phyloP scores from a whole-genome alignment of 2,329 filamentous ascomycete species.

The Botrytis galanthina region DNA sequence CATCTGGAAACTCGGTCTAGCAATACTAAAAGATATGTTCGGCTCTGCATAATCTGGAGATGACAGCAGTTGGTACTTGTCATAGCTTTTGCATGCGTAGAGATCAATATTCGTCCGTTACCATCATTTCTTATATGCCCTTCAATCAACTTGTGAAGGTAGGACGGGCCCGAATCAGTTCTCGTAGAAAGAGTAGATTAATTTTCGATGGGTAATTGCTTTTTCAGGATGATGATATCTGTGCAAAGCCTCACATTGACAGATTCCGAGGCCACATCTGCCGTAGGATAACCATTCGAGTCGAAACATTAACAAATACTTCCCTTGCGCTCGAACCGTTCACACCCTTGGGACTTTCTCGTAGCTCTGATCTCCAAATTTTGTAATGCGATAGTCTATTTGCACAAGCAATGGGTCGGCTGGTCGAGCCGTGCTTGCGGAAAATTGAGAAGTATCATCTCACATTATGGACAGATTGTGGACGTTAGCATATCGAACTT shows the following conservation, averaged over 20 bases:
- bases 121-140: not conserved
- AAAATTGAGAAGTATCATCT: not conserved
- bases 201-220: not conserved
- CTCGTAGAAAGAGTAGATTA: not conserved
- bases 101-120: not conserved
- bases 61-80: not conserved
- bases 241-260: not conserved
- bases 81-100: not conserved
- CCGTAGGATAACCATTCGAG: not conserved
- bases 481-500: not conserved
- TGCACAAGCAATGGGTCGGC: not conserved
- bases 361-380: not conserved
- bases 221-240: not conserved
- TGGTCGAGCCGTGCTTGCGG: not conserved
- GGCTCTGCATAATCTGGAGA: not conserved
- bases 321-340: not conserved
- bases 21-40: not conserved
- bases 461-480: not conserved
- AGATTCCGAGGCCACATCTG: not conserved
- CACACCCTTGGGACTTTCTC: not conserved
- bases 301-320: not conserved
- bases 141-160: not conserved
- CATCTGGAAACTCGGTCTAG: not conserved
- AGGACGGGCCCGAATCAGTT: fast-evolving
- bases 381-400: not conserved